These are phyloP conservation scores for Aspergillus quadricinctus DNA, from an alignment of 2,329 filamentous ascomycete genomes.

Conservation along the genomic window DNA sequence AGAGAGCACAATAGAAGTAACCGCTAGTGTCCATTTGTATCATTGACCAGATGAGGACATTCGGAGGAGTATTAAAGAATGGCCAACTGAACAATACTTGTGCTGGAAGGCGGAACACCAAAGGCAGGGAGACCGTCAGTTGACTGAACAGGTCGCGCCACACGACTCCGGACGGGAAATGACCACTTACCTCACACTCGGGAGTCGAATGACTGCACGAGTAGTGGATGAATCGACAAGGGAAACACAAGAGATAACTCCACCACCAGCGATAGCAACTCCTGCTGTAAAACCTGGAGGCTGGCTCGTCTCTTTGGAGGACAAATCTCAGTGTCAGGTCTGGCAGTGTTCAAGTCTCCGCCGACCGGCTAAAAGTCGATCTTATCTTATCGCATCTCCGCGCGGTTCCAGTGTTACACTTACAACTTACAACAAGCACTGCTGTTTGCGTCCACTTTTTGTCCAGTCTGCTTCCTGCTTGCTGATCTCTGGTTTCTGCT, in stretches of 20 bases:
- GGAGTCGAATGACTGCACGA: neutral
- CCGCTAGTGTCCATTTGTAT: neutral
- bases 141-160: neutral
- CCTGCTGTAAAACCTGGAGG: slow-evolving; percentile 5
- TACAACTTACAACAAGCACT: slow-evolving; percentile 3
- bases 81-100: neutral
- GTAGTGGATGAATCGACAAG: neutral
- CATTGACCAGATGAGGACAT: neutral
- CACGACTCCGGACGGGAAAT: slow-evolving; percentile 1
- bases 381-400: slow-evolving; percentile 37
- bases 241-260: neutral
- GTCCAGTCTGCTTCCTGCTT: neutral
- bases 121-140: neutral
- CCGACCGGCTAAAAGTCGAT: slow-evolving; percentile 14
- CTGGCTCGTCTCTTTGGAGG: slow-evolving; percentile 7
- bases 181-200: slow-evolving; percentile 6
- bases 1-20: neutral
- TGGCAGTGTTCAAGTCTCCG: neutral
- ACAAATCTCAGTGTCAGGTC: neutral
- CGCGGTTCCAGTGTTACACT: slow-evolving; percentile 16
- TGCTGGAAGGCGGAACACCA: neutral
- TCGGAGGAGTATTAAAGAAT: neutral
- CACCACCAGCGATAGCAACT: neutral
- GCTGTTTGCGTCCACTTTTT: slow-evolving; percentile 1
- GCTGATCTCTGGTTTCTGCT: neutral